Percentiles rank a stretch among this genome's conserved stretches.
phyloP scores from a whole-genome alignment of 192 early-diverging fungal genomes.

The Umbelopsis sp. region DNA sequence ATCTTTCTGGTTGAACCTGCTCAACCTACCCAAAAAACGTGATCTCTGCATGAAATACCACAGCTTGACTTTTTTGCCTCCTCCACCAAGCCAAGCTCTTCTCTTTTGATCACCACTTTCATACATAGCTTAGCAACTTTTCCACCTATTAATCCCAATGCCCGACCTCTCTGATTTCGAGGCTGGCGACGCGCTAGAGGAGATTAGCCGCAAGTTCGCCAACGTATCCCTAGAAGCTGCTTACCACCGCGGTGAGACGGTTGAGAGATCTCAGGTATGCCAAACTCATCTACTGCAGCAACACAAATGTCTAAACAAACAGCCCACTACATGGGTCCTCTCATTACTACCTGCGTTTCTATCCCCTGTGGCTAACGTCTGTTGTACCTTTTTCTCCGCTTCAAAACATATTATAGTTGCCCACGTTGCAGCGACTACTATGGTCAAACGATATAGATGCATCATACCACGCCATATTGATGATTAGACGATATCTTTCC shows the following conservation, averaged over 20 bases:
- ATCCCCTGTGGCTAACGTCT: neutral
- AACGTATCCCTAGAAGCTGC: constrained; percentile 29
- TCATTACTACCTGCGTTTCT: neutral
- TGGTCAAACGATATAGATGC: constrained; percentile 18
- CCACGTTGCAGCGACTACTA: neutral
- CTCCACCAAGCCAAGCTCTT: too few species aligned
- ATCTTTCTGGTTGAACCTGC: neutral
- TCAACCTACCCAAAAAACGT: neutral
- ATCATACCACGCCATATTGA: constrained; percentile 12
- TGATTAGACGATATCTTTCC: constrained; percentile 20
- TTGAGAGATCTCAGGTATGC: constrained; percentile 27
- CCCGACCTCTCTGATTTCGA: constrained; percentile 32
- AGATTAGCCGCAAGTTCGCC: constrained; percentile 38
- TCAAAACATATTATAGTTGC: neutral
- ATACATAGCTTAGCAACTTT: neutral
- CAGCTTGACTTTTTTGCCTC: neutral
- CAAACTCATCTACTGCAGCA: neutral
- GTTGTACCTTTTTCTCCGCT: neutral
- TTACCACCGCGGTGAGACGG: constrained; percentile 10
- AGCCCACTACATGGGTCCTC: neutral
- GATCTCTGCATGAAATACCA: constrained; percentile 17
- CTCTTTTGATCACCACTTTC: too few species aligned
- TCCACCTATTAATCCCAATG: neutral
- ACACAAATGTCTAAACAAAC: neutral
- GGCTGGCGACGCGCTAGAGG: constrained; percentile 29